phyloP scores from a whole-genome alignment of 1,284 basidiomycete species.

The Testicularia cyperi region DNA sequence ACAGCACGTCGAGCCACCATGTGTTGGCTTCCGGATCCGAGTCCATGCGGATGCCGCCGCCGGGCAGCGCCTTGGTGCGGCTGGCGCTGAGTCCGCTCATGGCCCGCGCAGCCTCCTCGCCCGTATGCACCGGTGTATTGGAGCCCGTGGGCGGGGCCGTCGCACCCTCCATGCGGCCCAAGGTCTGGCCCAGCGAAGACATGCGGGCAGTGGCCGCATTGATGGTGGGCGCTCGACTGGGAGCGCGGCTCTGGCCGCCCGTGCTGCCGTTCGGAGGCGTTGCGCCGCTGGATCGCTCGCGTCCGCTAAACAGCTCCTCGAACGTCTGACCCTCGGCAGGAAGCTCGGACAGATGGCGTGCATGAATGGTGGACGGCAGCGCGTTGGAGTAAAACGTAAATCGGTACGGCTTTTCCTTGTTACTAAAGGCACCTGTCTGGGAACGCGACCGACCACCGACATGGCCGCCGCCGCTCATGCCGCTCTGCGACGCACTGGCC shows the following conservation, averaged over 20 bases:
- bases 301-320: conserved; percentile 81
- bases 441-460: conserved; percentile 16
- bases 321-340: conserved; percentile 92
- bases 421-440: conserved; percentile 25
- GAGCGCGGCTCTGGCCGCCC: conserved; percentile 21
- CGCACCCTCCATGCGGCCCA: conserved; percentile 43
- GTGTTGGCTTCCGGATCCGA: conserved; percentile 70
- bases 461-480: conserved; percentile 4
- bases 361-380: conserved; percentile 89
- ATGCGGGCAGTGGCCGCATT: conserved; percentile 27
- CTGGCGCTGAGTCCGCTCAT: conserved; percentile 22
- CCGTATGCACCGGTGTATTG: conserved; percentile 37
- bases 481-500: conserved; percentile 13
- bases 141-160: conserved; percentile 49
- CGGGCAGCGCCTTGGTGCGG: conserved; percentile 39
- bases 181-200: conserved; percentile 19
- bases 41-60: conserved; percentile 53
- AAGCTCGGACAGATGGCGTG: conserved; percentile 85
- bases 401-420: conserved; percentile 73
- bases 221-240: conserved; percentile 39
- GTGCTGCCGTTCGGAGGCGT: conserved; percentile 27
- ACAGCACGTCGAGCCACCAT: conserved; percentile 96
- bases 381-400: conserved; percentile 99
- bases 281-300: conserved; percentile 13
- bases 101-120: conserved; percentile 11